phyloP scores from a whole-genome alignment of 148 eudicot genomes.

The Camellia sinensis region DNA sequence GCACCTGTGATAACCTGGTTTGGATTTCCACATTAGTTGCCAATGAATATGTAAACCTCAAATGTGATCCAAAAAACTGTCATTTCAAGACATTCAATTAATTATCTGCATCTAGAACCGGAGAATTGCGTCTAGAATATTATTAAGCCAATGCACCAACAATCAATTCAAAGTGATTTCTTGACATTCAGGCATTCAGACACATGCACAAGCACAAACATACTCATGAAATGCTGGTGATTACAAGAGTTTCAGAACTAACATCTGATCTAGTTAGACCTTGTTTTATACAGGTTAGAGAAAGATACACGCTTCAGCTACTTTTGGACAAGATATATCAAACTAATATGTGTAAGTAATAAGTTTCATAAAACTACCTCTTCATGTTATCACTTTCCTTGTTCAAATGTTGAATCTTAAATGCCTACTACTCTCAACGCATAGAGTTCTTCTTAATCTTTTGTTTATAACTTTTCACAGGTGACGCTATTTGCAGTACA shows the following conservation, averaged over 20 bases:
- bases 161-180: neutral
- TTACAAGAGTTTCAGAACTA: neutral
- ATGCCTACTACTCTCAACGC: neutral
- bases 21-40: too few species aligned
- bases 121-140: too few species aligned
- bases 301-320: constrained; percentile 58
- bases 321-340: constrained; percentile 49
- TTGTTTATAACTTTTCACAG: constrained; percentile 21
- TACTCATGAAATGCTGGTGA: neutral
- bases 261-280: neutral
- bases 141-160: too few species aligned
- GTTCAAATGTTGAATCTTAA: neutral
- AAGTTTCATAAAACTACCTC: neutral
- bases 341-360: constrained; percentile 41
- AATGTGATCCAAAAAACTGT: too few species aligned
- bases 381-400: neutral
- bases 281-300: constrained; percentile 34
- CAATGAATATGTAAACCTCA: too few species aligned
- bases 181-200: neutral
- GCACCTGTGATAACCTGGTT: too few species aligned
- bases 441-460: neutral
- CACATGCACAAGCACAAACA: neutral
- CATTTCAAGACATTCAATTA: too few species aligned
- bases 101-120: too few species aligned
- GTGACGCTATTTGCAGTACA: constrained; percentile 53